A percentile compares a stretch with the other conserved stretches of the same genome.
Conservation (phyloP, 1,284 basidiomycete genomes). For the Pascua guehoae region DNA sequence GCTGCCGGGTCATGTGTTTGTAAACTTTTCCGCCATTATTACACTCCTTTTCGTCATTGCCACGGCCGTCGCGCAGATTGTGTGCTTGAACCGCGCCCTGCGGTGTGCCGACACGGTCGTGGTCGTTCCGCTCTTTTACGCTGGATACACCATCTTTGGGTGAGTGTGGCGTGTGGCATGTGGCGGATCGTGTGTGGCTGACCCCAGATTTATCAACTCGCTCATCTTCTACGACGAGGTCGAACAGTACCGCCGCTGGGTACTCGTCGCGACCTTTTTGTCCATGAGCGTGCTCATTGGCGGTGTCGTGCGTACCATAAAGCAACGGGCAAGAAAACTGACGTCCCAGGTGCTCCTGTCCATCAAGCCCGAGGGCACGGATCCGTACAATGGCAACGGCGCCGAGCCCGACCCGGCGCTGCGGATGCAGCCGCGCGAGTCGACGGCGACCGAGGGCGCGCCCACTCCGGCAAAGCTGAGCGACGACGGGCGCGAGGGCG, state of each 20-base stretch:
- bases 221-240: conserved; percentile 85
- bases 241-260: conserved; percentile 76
- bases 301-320: conserved; percentile 64
- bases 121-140: conserved; percentile 70
- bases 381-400: conserved; percentile 11
- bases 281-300: conserved; percentile 78
- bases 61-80: conserved; percentile 82
- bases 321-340: background rate
- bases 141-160: conserved; percentile 62
- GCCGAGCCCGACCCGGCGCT: conserved; percentile 16
- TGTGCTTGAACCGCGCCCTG: conserved; percentile 81
- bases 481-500: conserved; percentile 10
- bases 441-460: background rate
- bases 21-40: conserved; percentile 72
- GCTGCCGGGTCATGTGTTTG: conserved; percentile 55
- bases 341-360: conserved; percentile 41
- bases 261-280: conserved; percentile 76
- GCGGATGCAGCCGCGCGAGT: conserved; percentile 29
- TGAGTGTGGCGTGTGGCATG: conserved; percentile 58
- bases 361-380: conserved; percentile 33
- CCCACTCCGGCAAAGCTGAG: background rate
- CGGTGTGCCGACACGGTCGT: conserved; percentile 61
- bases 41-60: conserved; percentile 73
- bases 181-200: conserved; percentile 65
- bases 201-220: conserved; percentile 79